phyloP scores from a whole-genome alignment of 208 protist genomes.

The Trichomonas gallinae region DNA sequence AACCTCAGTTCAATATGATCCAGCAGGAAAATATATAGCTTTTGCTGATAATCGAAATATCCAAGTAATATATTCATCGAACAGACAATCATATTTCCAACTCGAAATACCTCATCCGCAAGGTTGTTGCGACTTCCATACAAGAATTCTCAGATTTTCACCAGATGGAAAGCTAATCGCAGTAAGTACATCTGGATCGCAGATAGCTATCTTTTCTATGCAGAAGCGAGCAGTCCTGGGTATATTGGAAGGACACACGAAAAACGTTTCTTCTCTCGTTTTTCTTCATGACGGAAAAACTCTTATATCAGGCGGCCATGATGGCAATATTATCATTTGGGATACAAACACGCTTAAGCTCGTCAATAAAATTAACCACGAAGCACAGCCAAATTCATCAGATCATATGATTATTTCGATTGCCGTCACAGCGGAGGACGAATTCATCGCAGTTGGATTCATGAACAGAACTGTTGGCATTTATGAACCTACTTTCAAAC shows the following conservation, averaged over 20 bases:
- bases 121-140: neutral
- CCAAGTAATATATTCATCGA: neutral
- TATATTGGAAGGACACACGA: neutral
- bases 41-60: neutral
- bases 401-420: neutral
- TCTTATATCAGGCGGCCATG: neutral
- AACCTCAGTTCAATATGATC: neutral
- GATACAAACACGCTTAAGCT: neutral
- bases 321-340: neutral
- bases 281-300: neutral
- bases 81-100: neutral
- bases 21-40: neutral
- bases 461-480: neutral
- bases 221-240: neutral
- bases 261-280: neutral
- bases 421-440: neutral
- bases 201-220: neutral
- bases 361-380: neutral
- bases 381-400: too few species aligned
- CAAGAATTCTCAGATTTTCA: neutral
- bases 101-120: neutral
- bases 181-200: neutral
- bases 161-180: neutral
- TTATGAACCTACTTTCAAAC: neutral
- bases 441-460: neutral